Evolutionary conservation across 2,329 filamentous ascomycete genomes (phyloP).

Genomic region (Microdochium bolleyi): DNA sequence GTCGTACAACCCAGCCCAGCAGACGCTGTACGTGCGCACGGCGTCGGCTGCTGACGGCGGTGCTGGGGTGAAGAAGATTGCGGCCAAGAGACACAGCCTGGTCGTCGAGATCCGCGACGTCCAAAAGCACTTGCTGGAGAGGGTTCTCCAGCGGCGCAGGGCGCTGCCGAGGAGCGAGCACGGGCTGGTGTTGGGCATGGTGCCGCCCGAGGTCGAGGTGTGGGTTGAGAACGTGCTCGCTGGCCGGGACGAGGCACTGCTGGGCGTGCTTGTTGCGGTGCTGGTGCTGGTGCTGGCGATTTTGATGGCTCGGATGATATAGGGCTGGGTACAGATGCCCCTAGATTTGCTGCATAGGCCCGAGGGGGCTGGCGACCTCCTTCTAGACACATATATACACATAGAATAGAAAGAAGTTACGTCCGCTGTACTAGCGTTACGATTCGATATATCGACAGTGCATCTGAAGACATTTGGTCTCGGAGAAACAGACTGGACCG

Average conservation of each 20-base stretch:
- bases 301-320: not conserved
- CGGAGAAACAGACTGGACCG: too few relatives aligned
- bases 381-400: too few relatives aligned
- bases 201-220: not conserved
- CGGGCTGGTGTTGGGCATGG: not conserved
- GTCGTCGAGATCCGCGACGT: constrained; percentile 15
- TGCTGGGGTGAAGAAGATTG: not conserved
- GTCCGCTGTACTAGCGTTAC: too few relatives aligned
- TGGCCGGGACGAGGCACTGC: not conserved
- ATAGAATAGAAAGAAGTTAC: too few relatives aligned
- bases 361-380: too few relatives aligned
- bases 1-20: constrained; percentile 15
- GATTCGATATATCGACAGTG: too few relatives aligned
- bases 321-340: too few relatives aligned
- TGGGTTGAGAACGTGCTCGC: not conserved
- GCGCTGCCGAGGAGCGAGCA: constrained; percentile 1
- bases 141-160: constrained; percentile 2
- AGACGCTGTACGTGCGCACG: constrained; percentile 20
- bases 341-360: too few relatives aligned
- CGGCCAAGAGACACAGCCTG: constrained; percentile 9
- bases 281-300: not conserved
- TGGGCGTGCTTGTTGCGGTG: not conserved
- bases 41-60: not conserved
- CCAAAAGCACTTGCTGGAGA: constrained; percentile 10
- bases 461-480: too few relatives aligned